These are phyloP conservation scores for Cutaneotrichosporon sp. DNA, from an alignment of 1,284 basidiomycete species.

Conservation along the genomic window DNA sequence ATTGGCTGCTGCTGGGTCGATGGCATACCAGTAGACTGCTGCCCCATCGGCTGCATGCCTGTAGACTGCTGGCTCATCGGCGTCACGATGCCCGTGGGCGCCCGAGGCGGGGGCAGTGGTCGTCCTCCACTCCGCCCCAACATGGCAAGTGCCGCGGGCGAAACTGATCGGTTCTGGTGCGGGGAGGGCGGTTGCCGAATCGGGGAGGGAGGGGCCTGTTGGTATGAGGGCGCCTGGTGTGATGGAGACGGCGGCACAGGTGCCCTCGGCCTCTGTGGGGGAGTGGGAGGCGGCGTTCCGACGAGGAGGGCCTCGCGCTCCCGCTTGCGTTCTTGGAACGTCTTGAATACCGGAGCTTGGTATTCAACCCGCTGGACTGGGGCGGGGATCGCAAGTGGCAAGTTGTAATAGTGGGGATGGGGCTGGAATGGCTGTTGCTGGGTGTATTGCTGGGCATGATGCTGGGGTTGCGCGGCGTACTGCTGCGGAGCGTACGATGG, in stretches of 20 bases:
- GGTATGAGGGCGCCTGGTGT: background rate
- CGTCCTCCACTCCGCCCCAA: slow-evolving; percentile 4
- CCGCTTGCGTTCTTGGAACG: slow-evolving; percentile 48
- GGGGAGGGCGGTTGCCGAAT: background rate
- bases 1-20: slow-evolving; percentile 1
- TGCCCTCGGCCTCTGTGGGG: background rate
- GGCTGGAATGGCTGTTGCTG: background rate
- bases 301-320: slow-evolving; percentile 40
- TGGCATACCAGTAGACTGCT: background rate
- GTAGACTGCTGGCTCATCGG: no score
- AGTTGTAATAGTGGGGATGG: background rate
- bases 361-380: slow-evolving; percentile 39
- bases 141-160: slow-evolving; percentile 10
- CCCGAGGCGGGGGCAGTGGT: background rate
- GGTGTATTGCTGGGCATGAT: background rate
- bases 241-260: background rate
- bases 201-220: no score
- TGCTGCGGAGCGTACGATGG: slow-evolving; percentile 1
- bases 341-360: slow-evolving; percentile 47
- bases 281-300: background rate
- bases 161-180: background rate
- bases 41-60: no score
- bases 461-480: background rate
- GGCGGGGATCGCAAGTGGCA: slow-evolving; percentile 25
- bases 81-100: background rate